Evolutionary conservation across 2,329 filamentous ascomycete species (phyloP), one percentile per base, ranked within the genome.

Genomic region (Talaromyces verruculosus): DNA sequence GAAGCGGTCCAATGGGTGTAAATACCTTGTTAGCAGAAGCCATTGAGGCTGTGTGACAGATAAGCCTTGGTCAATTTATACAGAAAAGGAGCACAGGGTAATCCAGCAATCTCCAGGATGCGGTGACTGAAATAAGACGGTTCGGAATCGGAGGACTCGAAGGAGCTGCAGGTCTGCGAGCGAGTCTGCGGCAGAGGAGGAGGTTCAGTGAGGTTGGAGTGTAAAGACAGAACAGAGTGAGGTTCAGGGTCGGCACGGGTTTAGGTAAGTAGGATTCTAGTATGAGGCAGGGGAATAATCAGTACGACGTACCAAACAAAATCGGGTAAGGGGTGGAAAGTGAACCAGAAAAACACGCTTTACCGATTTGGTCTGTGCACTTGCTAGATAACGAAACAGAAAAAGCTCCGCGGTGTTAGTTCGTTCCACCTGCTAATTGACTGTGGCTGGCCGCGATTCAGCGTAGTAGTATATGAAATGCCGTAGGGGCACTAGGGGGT

Each of bases 1-100:
- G 53, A 53, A 47, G 51, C 53, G 61, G 53, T 49, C 39, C 39
- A 51, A 37, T 22, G 60, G 45, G 61, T 13, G 43, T 39, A 19
- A 37, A 53, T 43, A 67, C 66, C 63, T 67, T 67, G 58, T 60
- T 60, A n/a, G 57, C 13, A 7, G 66, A 67, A 63, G 66, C 66
- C 66, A 67, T 67, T 65, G 66, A 47, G 66, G 43, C 53, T 60
- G 35, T 60, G 61, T 43, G 28, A 37, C 35, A 57, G 28, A 45
- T 43, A 25, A 67, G 47, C 33, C 37, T 63, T 62, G 65, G 22
- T n/a, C 33, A 41, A 43, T 43, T 43, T 64, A 61, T 63, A 61
- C 61, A 60, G 30, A n/a, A 39, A 59, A 49, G 41, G 62, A 39
- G 28, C 15, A 30, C 22, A 37, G 25, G 30, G 15, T 37, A 49